phyloP scores from a whole-genome alignment of 2,329 filamentous ascomycete species.

The Lasiodiplodia theobromae region DNA sequence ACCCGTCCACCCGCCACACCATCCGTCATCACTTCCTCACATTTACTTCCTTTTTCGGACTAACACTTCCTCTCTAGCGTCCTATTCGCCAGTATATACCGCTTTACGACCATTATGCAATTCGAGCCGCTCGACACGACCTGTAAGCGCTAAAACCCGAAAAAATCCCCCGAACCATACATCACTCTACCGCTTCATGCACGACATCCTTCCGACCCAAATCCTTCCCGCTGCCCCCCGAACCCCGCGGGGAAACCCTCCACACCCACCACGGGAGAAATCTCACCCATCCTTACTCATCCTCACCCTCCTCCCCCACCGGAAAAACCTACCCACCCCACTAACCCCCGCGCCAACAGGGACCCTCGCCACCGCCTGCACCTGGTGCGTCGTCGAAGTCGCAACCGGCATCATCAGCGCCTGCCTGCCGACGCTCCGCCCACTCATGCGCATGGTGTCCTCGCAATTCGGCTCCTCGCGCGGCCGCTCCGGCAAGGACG shows the following conservation, averaged over 20 bases:
- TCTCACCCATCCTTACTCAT: no score
- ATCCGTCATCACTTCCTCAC: no score
- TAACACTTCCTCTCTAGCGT: slow-evolving; percentile 30
- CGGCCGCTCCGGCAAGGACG: not conserved
- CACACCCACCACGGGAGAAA: no score
- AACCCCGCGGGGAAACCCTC: no score
- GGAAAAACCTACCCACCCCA: no score
- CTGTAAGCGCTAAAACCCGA: not conserved
- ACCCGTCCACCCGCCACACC: no score
- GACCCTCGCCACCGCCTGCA: slow-evolving; percentile 32
- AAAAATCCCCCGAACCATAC: not conserved
- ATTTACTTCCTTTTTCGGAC: not conserved
- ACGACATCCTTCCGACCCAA: no score
- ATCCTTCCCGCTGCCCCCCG: no score
- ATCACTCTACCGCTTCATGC: no score
- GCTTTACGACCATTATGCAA: slow-evolving; percentile 33
- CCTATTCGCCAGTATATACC: slow-evolving; percentile 34
- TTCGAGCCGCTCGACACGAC: slow-evolving; percentile 32
- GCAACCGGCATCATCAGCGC: slow-evolving; percentile 33
- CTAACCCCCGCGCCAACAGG: not conserved
- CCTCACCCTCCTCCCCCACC: no score
- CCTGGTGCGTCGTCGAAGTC: slow-evolving; percentile 34
- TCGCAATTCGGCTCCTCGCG: slow-evolving; percentile 28
- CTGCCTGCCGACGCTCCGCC: slow-evolving; percentile 33
- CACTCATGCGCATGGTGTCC: slow-evolving; percentile 32